Percentiles rank a stretch among this genome's conserved stretches.
These are phyloP conservation scores for Yamadazyma akitaensis DNA, from an alignment of 805 yeast species.

Conservation along the genomic window DNA sequence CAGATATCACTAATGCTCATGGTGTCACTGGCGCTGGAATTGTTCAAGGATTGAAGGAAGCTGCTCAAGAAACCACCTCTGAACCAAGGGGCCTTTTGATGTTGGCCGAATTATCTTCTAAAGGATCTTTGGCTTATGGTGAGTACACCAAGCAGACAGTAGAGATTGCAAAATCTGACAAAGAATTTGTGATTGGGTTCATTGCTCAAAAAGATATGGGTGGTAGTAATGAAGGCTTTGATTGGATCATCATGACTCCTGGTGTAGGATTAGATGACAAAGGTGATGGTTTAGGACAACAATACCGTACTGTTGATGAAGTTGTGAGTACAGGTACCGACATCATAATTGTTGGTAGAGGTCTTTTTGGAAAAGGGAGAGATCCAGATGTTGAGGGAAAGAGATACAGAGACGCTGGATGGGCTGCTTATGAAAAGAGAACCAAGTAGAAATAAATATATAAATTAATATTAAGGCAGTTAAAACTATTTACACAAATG, in stretches of 20 bases:
- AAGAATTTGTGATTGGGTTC: conserved; percentile 91
- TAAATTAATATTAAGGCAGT: not conserved
- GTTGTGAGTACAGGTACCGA: conserved; percentile 88
- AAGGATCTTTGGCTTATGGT: conserved; percentile 91
- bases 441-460: not conserved
- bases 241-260: conserved; percentile 96
- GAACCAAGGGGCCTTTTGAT: conserved; percentile 89
- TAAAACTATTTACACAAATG: conserved; percentile 3
- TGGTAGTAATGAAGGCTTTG: conserved; percentile 78
- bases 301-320: conserved; percentile 86
- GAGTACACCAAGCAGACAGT: conserved; percentile 85
- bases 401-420: conserved; percentile 89
- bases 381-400: conserved; percentile 85
- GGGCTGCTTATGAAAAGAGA: conserved; percentile 73
- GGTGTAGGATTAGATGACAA: conserved; percentile 98
- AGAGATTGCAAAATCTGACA: conserved; percentile 83
- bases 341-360: conserved; percentile 97
- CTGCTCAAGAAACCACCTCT: conserved; percentile 61
- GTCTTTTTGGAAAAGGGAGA: conserved; percentile 90
- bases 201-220: conserved; percentile 92
- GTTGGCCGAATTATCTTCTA: conserved; percentile 93
- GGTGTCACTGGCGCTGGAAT: conserved; percentile 96
- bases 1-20: conserved; percentile 96
- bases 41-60: conserved; percentile 82
- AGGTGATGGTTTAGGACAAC: conserved; percentile 95